Evolutionary conservation across 208 protist genomes (phyloP).

Genomic region (Trypanosoma vivax): DNA sequence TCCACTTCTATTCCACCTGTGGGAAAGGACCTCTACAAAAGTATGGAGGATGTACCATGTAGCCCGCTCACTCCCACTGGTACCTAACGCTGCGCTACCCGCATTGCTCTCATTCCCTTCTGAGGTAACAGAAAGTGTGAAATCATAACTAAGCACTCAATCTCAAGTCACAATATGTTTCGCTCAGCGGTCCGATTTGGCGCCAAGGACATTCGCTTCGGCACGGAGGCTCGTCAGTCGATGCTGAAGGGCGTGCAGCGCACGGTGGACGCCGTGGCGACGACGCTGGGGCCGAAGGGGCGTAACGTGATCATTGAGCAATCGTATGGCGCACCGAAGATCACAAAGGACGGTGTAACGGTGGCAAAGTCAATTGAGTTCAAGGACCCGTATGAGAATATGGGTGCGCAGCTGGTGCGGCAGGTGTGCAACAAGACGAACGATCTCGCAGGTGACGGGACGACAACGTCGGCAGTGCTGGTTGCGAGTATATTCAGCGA

Average conservation of each 20-base stretch:
- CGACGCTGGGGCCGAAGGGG: slow-evolving; percentile 98
- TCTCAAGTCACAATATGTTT: slow-evolving; percentile 26
- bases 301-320: slow-evolving; percentile 99
- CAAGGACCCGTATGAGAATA: slow-evolving; percentile 96
- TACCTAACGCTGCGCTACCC: not conserved
- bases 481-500: slow-evolving; percentile 97
- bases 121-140: not conserved
- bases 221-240: slow-evolving; percentile 80
- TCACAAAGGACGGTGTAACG: slow-evolving; percentile 99
- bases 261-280: slow-evolving; percentile 94
- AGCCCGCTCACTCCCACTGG: too few species aligned
- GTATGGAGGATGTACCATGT: too few species aligned
- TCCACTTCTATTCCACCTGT: too few species aligned
- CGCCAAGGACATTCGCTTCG: slow-evolving; percentile 95
- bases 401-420: slow-evolving; percentile 96
- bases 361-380: slow-evolving; percentile 99
- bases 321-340: slow-evolving; percentile 95
- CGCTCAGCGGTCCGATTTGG: slow-evolving; percentile 38
- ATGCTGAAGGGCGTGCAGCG: slow-evolving; percentile 96
- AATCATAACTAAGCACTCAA: not conserved
- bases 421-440: slow-evolving; percentile 98
- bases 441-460: slow-evolving; percentile 97
- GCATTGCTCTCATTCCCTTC: not conserved
- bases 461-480: slow-evolving; percentile 99
- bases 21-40: too few species aligned